phyloP scores from a whole-genome alignment of 352 stramenopile genomes.

The Phytopythium mirpurense region DNA sequence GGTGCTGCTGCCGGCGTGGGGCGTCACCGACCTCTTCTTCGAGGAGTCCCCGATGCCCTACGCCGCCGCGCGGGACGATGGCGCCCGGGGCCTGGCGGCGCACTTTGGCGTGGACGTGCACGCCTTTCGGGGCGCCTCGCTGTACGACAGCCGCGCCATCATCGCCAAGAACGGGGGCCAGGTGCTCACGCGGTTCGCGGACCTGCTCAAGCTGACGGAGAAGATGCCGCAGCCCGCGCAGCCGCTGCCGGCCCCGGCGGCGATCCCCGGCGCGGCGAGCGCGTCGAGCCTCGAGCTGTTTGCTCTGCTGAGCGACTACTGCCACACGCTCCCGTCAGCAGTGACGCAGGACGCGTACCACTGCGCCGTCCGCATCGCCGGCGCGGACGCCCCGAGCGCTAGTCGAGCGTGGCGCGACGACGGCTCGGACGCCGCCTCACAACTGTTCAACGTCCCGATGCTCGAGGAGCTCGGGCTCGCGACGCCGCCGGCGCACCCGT shows the following conservation, averaged over 20 bases:
- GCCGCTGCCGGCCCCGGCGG: conserved; percentile 43
- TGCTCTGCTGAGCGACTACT: conserved; percentile 48
- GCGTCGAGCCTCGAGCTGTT: conserved; percentile 45
- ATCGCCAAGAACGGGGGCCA: conserved; percentile 43
- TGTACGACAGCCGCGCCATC: conserved; percentile 69
- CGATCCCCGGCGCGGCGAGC: conserved; percentile 37
- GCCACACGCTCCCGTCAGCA: conserved; percentile 10
- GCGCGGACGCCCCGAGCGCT: too few species aligned
- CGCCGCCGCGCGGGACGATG: conserved; percentile 71
- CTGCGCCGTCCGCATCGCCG: too few species aligned
- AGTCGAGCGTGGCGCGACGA: conserved; percentile 53
- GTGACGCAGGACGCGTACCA: not conserved
- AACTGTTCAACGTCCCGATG: conserved; percentile 63
- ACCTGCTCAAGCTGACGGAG: conserved; percentile 47
- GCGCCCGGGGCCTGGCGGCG: conserved; percentile 46
- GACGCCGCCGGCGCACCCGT: conserved; percentile 43
- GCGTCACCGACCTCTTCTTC: conserved; percentile 89
- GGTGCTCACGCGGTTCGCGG: conserved; percentile 48
- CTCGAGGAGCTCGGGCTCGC: conserved; percentile 63
- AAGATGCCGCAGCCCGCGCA: conserved; percentile 43
- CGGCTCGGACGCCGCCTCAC: too few species aligned
- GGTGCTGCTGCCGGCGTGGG: conserved; percentile 76
- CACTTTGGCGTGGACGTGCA: conserved; percentile 64
- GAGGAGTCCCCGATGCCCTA: conserved; percentile 91
- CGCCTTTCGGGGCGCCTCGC: conserved; percentile 51